phyloP scores from a whole-genome alignment of 1,284 basidiomycete genomes.

The Fistulinella staudtii region DNA sequence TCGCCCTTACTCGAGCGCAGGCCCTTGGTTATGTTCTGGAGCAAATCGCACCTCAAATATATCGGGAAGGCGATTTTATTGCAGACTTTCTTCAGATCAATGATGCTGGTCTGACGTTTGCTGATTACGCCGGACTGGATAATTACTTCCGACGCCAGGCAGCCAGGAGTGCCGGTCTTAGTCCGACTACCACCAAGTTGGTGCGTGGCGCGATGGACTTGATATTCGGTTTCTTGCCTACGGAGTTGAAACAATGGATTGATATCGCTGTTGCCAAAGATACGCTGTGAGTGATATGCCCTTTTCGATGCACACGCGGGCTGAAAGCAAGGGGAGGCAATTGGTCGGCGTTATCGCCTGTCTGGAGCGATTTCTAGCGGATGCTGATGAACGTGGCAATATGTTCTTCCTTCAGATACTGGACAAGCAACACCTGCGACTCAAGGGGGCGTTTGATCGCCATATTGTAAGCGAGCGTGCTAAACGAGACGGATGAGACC shows the following conservation, averaged over 20 bases:
- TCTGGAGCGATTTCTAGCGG: constrained; percentile 75
- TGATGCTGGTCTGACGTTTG: constrained; percentile 86
- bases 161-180: constrained; percentile 64
- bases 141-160: constrained; percentile 93
- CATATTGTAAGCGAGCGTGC: constrained; percentile 61
- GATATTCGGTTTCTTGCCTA: constrained; percentile 90
- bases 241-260: constrained; percentile 82
- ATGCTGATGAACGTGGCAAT: constrained; percentile 77
- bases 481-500: background rate
- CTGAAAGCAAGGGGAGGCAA: constrained; percentile 50
- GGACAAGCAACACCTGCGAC: constrained; percentile 76
- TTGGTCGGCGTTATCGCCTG: constrained; percentile 81
- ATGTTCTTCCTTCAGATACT: constrained; percentile 71
- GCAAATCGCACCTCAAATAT: constrained; percentile 74
- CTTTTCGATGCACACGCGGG: background rate
- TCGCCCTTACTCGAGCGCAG: constrained; percentile 45
- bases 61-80: constrained; percentile 86
- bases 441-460: constrained; percentile 71
- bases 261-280: constrained; percentile 78
- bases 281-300: constrained; percentile 58
- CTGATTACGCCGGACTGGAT: constrained; percentile 93
- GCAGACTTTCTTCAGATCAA: constrained; percentile 90
- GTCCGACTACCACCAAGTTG: constrained; percentile 71
- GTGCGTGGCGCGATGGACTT: constrained; percentile 88
- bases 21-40: constrained; percentile 74